Conservation (phyloP, 2,329 filamentous ascomycete genomes). For the Rhytidhysteron rufulum region DNA sequence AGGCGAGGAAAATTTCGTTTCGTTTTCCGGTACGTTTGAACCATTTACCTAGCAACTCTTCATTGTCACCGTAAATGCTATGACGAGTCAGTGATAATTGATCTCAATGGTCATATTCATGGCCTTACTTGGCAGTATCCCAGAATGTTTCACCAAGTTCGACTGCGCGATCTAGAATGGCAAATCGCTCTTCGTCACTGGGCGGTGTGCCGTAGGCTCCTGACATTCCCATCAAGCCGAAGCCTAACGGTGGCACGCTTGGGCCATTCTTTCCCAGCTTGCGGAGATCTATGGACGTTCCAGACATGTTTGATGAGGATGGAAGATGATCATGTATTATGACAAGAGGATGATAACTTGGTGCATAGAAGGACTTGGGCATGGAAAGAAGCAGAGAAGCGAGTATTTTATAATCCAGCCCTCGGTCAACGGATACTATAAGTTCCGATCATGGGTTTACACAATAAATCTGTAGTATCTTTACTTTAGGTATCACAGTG, state of each 20-base stretch:
- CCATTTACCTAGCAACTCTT: conserved; percentile 49
- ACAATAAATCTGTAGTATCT: no score
- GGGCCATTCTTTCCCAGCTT: conserved; percentile 19
- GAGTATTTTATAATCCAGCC: no score
- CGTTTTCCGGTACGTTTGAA: conserved; percentile 43
- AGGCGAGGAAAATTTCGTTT: conserved; percentile 50
- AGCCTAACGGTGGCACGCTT: conserved; percentile 13
- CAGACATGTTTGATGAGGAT: neutral
- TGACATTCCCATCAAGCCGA: conserved; percentile 18
- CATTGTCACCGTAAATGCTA: conserved; percentile 42
- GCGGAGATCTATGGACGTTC: conserved; percentile 4
- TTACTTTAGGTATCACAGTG: no score
- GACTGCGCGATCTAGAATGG: conserved; percentile 16
- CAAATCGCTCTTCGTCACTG: conserved; percentile 17
- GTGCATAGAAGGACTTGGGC: no score
- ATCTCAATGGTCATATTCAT: neutral
- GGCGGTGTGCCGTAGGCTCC: conserved; percentile 11
- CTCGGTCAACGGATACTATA: no score
- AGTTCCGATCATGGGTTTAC: no score
- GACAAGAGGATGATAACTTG: no score
- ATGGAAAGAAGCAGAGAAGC: no score
- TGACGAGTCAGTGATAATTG: neutral
- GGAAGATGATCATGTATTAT: neutral
- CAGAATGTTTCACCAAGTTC: conserved; percentile 23
- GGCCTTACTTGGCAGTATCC: conserved; percentile 23